Percentiles rank a stretch among this genome's conserved stretches.
Evolutionary conservation across 2,329 filamentous ascomycete genomes (phyloP).

Genomic region (Penicillium sp.): DNA sequence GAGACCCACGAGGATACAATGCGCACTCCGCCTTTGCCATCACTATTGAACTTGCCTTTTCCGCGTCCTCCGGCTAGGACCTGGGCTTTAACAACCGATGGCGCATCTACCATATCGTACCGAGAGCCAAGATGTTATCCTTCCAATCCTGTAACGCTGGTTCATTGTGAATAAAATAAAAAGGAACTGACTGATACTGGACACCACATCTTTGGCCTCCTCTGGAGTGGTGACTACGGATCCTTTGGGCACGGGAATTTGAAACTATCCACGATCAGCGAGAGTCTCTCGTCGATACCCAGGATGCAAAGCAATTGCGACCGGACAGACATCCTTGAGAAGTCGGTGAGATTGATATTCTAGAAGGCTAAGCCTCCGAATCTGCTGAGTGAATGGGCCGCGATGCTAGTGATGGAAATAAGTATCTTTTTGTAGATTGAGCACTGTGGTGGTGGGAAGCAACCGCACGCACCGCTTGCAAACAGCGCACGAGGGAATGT

Average conservation of each 20-base stretch:
- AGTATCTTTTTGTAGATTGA: neutral
- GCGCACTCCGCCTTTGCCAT: slow-evolving; percentile 34
- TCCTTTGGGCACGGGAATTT: slow-evolving; percentile 32
- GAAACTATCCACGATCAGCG: slow-evolving; percentile 20
- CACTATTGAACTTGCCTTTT: slow-evolving; percentile 34
- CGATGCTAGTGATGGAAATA: slow-evolving; percentile 6
- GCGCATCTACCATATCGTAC: slow-evolving; percentile 23
- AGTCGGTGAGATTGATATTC: slow-evolving; percentile 32
- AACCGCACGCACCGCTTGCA: neutral
- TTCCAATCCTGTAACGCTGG: neutral
- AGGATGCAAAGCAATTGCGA: too few species aligned
- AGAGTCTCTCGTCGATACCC: neutral
- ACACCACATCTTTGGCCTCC: slow-evolving; percentile 30
- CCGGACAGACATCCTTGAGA: slow-evolving; percentile 28
- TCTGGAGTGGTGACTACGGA: slow-evolving; percentile 27
- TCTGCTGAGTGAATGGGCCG: slow-evolving; percentile 16
- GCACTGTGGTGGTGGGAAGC: neutral
- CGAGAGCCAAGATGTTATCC: neutral
- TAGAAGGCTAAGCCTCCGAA: slow-evolving; percentile 26
- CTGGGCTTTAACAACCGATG: slow-evolving; percentile 36
- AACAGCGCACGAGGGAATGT: slow-evolving; percentile 3
- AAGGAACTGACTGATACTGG: slow-evolving; percentile 24
- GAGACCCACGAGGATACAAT: slow-evolving; percentile 28
- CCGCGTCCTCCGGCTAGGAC: slow-evolving; percentile 38
- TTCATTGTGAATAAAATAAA: neutral